Conservation (phyloP, 306 rosid genomes). For the Acacia crassicarpa region DNA sequence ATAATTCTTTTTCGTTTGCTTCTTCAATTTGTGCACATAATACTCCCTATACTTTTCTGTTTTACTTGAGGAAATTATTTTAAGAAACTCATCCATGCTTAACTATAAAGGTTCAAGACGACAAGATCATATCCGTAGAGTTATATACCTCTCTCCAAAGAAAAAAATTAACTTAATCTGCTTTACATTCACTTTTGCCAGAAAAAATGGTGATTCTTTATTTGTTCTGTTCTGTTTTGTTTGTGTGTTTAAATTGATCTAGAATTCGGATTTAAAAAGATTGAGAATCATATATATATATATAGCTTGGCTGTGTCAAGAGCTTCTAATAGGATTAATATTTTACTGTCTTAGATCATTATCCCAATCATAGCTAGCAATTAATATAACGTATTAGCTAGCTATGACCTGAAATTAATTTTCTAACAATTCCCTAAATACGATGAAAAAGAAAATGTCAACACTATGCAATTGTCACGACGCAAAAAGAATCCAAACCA, state of each 20-base stretch:
- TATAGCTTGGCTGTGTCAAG: neutral
- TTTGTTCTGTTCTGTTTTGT: neutral
- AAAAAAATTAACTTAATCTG: neutral
- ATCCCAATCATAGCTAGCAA: neutral
- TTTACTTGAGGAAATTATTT: neutral
- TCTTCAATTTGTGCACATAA: neutral
- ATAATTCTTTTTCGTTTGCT: neutral
- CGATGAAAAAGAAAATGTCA: conserved; percentile 40
- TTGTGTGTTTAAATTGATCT: neutral
- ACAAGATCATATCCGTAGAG: neutral
- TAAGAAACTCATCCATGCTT: neutral
- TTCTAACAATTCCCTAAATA: conserved; percentile 15
- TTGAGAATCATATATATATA: neutral
- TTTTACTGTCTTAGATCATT: conserved; percentile 13
- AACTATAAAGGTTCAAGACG: neutral
- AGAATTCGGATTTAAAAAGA: neutral
- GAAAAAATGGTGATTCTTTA: neutral
- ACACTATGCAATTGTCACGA: conserved; percentile 42
- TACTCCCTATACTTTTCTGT: neutral
- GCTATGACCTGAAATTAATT: neutral
- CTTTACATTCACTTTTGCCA: neutral
- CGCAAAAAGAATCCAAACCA: conserved; percentile 32
- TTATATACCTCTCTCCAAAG: neutral
- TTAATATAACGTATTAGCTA: neutral
- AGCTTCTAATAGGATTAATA: conserved; percentile 34